Evolutionary conservation across 441 rosid species (phyloP).

Genomic region (Populus hybrid): DNA sequence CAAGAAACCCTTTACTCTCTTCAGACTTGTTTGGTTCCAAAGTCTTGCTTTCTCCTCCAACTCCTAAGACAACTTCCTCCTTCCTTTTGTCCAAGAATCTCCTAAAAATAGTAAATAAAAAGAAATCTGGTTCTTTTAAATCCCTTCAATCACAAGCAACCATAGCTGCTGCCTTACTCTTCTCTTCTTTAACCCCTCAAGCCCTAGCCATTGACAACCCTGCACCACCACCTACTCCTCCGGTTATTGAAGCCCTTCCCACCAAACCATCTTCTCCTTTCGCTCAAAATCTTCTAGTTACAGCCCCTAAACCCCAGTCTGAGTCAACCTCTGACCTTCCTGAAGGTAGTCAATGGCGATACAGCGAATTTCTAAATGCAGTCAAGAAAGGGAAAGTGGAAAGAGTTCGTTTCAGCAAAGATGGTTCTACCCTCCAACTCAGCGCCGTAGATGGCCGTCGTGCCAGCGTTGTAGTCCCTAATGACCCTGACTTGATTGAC

Average conservation of each 20-base stretch:
- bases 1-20: constrained; percentile 46
- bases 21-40: constrained; percentile 49
- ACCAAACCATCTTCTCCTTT: constrained; percentile 57
- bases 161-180: constrained; percentile 55
- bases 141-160: constrained; percentile 45
- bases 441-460: constrained; percentile 85
- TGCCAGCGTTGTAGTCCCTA: constrained; percentile 77
- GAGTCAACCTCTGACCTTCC: constrained; percentile 65
- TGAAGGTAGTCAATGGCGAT: constrained; percentile 87
- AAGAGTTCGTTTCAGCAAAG: constrained; percentile 89
- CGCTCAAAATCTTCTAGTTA: constrained; percentile 55
- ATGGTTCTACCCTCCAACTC: constrained; percentile 80
- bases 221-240: constrained; percentile 34
- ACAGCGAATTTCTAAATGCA: constrained; percentile 89
- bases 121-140: constrained; percentile 19
- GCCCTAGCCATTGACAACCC: constrained; percentile 58
- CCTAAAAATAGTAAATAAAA: constrained; percentile 17
- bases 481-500: constrained; percentile 91
- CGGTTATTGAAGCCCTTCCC: constrained; percentile 52
- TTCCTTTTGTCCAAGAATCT: constrained; percentile 23
- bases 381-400: constrained; percentile 92
- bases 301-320: constrained; percentile 75
- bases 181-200: constrained; percentile 52
- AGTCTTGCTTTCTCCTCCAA: constrained; percentile 52
- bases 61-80: constrained; percentile 47